Percentiles rank a stretch among this genome's conserved stretches.
These are phyloP conservation scores for Paragyromitra xinjiangensis DNA, from an alignment of 495 filamentous ascomycete genomes.

Conservation along the genomic window DNA sequence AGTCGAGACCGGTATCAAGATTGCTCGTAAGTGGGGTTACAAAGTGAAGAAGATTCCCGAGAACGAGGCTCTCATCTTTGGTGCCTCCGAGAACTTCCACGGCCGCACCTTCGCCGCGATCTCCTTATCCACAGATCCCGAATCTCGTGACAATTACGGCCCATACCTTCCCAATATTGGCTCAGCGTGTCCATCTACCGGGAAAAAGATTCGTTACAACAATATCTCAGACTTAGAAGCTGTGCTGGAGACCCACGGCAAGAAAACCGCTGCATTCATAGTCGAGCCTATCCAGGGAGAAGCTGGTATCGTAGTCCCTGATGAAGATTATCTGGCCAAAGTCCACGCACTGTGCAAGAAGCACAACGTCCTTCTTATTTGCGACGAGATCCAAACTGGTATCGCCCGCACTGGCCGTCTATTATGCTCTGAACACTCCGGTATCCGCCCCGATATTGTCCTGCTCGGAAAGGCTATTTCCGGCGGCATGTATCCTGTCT, in stretches of 20 bases:
- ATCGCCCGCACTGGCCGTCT: constrained; percentile 94
- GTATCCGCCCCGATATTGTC: constrained; percentile 93
- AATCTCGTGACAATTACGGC: constrained; percentile 96
- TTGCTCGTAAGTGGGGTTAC: constrained; percentile 99
- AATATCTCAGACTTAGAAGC: constrained; percentile 80
- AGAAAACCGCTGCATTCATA: constrained; percentile 89
- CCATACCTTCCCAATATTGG: constrained; percentile 92
- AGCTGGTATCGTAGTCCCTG: constrained; percentile 94
- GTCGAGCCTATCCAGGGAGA: constrained; percentile 99
- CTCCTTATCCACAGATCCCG: constrained; percentile 91
- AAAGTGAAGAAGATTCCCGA: constrained; percentile 91
- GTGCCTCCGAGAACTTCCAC: constrained; percentile 92
- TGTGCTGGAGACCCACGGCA: constrained; percentile 79
- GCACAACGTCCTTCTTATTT: constrained; percentile 93
- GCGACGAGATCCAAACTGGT: constrained; percentile 96
- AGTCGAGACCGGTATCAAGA: constrained; percentile 97
- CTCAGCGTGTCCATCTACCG: constrained; percentile 77
- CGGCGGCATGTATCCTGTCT: constrained; percentile 98
- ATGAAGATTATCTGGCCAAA: constrained; percentile 83
- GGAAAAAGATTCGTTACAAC: constrained; percentile 83
- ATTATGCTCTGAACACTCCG: constrained; percentile 92
- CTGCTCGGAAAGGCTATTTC: constrained; percentile 97
- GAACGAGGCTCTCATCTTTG: constrained; percentile 84
- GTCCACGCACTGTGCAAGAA: constrained; percentile 89
- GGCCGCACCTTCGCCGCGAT: constrained; percentile 95